Evolutionary conservation across 495 filamentous ascomycete genomes (phyloP).

Genomic region (Echria macrotheca): DNA sequence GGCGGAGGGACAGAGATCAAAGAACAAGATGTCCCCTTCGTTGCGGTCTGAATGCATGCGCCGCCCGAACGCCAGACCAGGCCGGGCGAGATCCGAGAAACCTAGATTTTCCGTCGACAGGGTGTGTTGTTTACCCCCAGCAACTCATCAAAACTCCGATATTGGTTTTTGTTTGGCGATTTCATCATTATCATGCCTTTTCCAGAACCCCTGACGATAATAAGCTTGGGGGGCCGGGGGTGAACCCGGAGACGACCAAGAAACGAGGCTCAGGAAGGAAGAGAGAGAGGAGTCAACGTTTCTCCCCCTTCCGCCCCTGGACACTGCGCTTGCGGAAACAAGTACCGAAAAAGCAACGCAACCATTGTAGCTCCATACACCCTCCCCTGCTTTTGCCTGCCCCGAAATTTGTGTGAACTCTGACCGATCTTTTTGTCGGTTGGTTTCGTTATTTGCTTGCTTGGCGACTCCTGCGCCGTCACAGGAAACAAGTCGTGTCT

Average conservation of each 20-base stretch:
- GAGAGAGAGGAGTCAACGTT: not conserved
- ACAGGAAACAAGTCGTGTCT: too few relatives aligned
- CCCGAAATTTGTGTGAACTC: too few relatives aligned
- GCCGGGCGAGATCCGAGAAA: not conserved
- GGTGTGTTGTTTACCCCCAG: too few relatives aligned
- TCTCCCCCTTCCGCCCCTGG: slow-evolving; percentile 7
- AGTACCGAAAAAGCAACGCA: slow-evolving; percentile 24
- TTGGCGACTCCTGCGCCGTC: too few relatives aligned
- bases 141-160: too few relatives aligned
- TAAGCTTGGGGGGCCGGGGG: not conserved
- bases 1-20: not conserved
- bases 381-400: not conserved
- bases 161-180: too few relatives aligned
- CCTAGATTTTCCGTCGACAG: too few relatives aligned
- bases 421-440: too few relatives aligned
- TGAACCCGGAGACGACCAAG: not conserved
- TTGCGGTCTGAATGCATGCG: not conserved
- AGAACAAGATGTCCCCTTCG: not conserved
- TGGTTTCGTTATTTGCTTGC: too few relatives aligned
- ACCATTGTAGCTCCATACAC: not conserved
- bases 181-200: slow-evolving; percentile 4
- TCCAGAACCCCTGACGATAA: too few relatives aligned
- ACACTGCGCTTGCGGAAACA: slow-evolving; percentile 23
- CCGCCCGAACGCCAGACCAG: not conserved
- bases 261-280: not conserved